Conservation (phyloP, 306 rosid species). For the Calophaca sinica region DNA sequence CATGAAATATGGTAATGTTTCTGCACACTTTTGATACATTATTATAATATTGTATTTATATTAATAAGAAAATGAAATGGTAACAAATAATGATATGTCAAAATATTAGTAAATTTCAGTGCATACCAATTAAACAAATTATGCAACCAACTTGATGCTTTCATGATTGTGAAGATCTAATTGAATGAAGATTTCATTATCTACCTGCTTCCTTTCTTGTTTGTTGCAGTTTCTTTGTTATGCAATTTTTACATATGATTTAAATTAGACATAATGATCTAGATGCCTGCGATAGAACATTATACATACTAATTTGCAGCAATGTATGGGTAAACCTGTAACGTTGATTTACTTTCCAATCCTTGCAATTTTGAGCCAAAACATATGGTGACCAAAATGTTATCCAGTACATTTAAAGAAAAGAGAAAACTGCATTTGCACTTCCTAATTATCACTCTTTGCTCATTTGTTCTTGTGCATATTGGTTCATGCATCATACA, state of each 20-base stretch:
- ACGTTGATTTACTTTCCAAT: constrained; percentile 42
- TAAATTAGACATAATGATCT: constrained; percentile 7
- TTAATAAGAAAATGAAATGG: not conserved
- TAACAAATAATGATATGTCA: not conserved
- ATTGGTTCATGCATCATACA: constrained; percentile 47
- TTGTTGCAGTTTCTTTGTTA: constrained; percentile 2
- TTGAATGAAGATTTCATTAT: constrained; percentile 8
- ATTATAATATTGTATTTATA: not conserved
- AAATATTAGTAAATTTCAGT: not conserved
- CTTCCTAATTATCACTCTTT: constrained; percentile 59
- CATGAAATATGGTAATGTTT: constrained; percentile 12
- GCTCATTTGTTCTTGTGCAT: constrained; percentile 61
- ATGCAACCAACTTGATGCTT: constrained; percentile 4
- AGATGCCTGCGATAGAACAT: constrained; percentile 33
- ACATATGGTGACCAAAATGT: constrained; percentile 44
- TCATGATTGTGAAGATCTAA: constrained; percentile 3
- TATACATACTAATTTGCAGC: constrained; percentile 31
- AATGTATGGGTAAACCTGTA: constrained; percentile 37
- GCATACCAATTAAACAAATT: not conserved
- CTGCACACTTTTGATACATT: not conserved
- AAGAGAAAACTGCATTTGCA: constrained; percentile 56
- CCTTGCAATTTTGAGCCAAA: constrained; percentile 43
- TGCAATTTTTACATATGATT: constrained; percentile 14
- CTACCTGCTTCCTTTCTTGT: constrained; percentile 13
- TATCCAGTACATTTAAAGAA: constrained; percentile 60